Base-by-base conservation (phyloP, 2,329 filamentous ascomycete species). In the Fusarium guadeloupense region DNA sequence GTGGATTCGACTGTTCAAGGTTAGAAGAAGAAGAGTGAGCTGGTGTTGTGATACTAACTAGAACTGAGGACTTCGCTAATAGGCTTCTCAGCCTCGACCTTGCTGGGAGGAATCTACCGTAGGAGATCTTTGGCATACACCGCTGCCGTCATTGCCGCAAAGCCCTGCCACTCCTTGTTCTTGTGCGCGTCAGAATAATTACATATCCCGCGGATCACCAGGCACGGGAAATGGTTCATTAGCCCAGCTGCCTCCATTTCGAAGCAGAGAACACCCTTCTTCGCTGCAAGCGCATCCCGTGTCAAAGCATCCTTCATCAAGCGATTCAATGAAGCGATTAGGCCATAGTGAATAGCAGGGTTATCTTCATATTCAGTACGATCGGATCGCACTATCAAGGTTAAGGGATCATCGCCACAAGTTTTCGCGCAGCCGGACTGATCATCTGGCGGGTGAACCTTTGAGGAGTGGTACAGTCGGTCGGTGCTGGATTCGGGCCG, bases 131-230 rank as follows among this genome's bases (percentile, higher is more conserved):
- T 72, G 0, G 55, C 51, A 41, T 53, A 62, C 5, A 51, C 74
- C 0, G 74, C 74, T 0, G 76, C 75, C 0, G 62, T 64, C 1
- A 64, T 65, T 0, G 77, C 74, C 0, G 76, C 76, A 52, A 76
- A 77, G 0, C 25, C 17, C 20, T 77, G 73, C 76, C 75, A 78
- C 5, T 23, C 4, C 0, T 65, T 20, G 4, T 53, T 57, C 31
- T 54, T 63, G 49, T 78, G 75, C 0, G 66, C 69, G 43, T 80
- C 76, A 2, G 74, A 64, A 42, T 78, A 78, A 33, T 76, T 72
- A 23, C 71, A 78, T 1, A 78, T 73, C 0, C 75, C 76, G 4
- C 74, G 68, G 9, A 79, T 72, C 0, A 74, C 64, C 0, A 77
- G 26, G n/a, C 71, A 77, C 0, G 71, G 71, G 4, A 74, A 66